These are phyloP conservation scores for Cicer chorassanicum DNA, from an alignment of 306 rosid genomes.

Conservation along the genomic window DNA sequence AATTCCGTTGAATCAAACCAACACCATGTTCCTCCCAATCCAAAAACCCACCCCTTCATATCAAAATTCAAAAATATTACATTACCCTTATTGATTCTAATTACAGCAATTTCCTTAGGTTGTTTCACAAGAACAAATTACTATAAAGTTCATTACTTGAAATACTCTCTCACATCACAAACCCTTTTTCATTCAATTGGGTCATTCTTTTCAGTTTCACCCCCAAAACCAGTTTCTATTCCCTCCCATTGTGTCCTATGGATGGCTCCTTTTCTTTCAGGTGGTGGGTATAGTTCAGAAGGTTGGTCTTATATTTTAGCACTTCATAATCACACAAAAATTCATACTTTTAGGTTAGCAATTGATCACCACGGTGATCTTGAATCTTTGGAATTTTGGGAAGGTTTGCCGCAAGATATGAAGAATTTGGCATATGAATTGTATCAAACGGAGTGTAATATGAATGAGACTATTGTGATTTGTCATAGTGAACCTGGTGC, in stretches of 20 bases:
- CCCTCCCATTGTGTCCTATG: conserved; percentile 66
- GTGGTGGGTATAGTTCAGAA: conserved; percentile 92
- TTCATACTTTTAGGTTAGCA: conserved; percentile 57
- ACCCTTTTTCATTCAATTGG: conserved; percentile 44
- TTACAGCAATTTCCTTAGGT: conserved; percentile 55
- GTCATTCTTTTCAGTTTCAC: conserved; percentile 46
- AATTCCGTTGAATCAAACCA: conserved; percentile 46
- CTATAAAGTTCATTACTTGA: conserved; percentile 55
- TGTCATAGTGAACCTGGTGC: conserved; percentile 95
- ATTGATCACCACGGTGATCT: conserved; percentile 80
- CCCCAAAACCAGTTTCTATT: conserved; percentile 41
- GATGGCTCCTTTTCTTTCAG: conserved; percentile 93
- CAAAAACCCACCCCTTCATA: conserved; percentile 37
- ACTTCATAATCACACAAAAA: conserved; percentile 53
- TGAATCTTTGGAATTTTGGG: conserved; percentile 74
- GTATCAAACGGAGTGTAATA: conserved; percentile 57
- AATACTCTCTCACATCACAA: conserved; percentile 43
- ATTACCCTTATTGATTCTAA: conserved; percentile 58
- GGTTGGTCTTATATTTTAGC: conserved; percentile 80
- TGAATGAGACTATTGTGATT: conserved; percentile 71
- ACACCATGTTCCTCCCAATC: conserved; percentile 44
- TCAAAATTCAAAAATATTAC: conserved; percentile 48
- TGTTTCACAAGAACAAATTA: conserved; percentile 53
- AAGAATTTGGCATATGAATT: conserved; percentile 63
- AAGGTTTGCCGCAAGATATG: conserved; percentile 61